Evolutionary conservation across 345 rosid species (phyloP), one percentile per base, ranked within the genome.

Genomic region (Anacardium occidentale): DNA sequence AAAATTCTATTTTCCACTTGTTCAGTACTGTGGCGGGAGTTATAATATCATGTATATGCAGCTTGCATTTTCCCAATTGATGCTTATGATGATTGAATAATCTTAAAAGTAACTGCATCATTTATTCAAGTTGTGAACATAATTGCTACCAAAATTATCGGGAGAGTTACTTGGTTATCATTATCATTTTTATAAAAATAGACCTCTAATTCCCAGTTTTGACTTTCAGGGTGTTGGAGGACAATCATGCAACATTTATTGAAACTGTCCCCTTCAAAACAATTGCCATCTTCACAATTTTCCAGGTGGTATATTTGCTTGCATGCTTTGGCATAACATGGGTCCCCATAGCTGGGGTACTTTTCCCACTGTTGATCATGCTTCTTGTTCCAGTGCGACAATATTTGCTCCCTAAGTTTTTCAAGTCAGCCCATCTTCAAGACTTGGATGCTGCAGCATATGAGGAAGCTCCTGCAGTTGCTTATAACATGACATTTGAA

Each of bases 371-470:
- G 67, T 64, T 90, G 72, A 90, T 90, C 79, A 90, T 88, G 95
- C 89, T 90, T 81, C 90, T 90, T 48, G 89, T 90, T 42, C 95
- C 95, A 0, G 87, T 83, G 44, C 79, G 95, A 40, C 95, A 90
- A 52, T 88, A 88, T 72, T 52, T 85, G 34, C 92, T 90, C 65
- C 83, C 95, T 2, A 86, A 77, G 81, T 83, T 85, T 78, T 90
- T 90, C 83, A 88, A 88, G 77, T 87, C 83, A 47, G 91, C 82
- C 14, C 92, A 88, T 81, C 89, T 88, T 68, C 89, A 86, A 55
- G 95, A 90, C 74, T 83, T 90, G 78, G 95, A 90, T 77, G 91
- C 91, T 24, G 88, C 95, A 57, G 95, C 85, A 54, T 90, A 86
- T 60, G 92, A 90, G 83, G 95, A 88, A 79, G 83, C 92, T 75